These are phyloP conservation scores for sunflower (Helianthus annuus) DNA, from an alignment of 129 eudicot genomes.

Conservation along the genomic window HanXRQr2.0-SUNRISE NC_035439.2:119118249-119118748, in stretches of 20 bases:
- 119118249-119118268: constrained; percentile 37
- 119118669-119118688: too few relatives aligned
- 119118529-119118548: constrained; percentile 26
- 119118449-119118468: constrained; percentile 50
- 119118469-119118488: constrained; percentile 74
- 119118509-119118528: constrained; percentile 56
- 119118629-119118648: too few relatives aligned
- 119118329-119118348: constrained; percentile 82
- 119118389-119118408: constrained; percentile 68
- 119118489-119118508: constrained; percentile 63
- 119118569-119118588: constrained; percentile 13
- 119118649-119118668: too few relatives aligned
- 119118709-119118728: too few relatives aligned
- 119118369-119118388: constrained; percentile 66
- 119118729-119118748: too few relatives aligned
- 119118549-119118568: constrained; percentile 31
- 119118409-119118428: constrained; percentile 76
- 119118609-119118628: too few relatives aligned
- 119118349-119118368: constrained; percentile 93
- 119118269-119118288: constrained; percentile 68
- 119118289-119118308: constrained; percentile 34
- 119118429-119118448: constrained; percentile 69
- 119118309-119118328: constrained; percentile 37
- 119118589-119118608: constrained; percentile 16
- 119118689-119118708: too few relatives aligned